Evolutionary conservation across 1,139 yeast species (phyloP).

Genomic region (Kluyveromyces marxianus): DNA sequence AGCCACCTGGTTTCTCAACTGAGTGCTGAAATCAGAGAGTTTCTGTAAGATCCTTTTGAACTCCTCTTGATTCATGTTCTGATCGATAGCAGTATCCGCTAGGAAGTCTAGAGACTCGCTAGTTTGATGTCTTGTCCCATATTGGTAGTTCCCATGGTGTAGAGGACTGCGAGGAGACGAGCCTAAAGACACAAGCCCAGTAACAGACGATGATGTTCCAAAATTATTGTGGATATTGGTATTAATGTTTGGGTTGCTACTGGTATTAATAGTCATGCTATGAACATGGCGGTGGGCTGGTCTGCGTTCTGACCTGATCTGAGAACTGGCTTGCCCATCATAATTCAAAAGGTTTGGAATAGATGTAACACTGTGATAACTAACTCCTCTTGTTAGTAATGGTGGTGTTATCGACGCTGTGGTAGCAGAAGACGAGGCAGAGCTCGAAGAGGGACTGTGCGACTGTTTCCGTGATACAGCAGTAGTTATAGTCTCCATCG

Average conservation of each 20-base stretch:
- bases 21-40: background rate
- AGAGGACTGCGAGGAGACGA: background rate
- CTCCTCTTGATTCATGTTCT: constrained; percentile 3
- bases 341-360: constrained; percentile 6
- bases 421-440: constrained; percentile 1
- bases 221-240: background rate
- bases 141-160: background rate
- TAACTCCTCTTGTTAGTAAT: background rate
- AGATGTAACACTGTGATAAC: constrained; percentile 4
- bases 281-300: background rate
- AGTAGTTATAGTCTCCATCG: constrained; percentile 3
- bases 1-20: background rate
- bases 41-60: constrained; percentile 1
- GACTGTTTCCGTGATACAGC: background rate
- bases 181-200: background rate
- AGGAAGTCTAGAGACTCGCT: constrained; percentile 3
- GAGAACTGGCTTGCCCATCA: constrained; percentile 3
- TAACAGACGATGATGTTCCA: background rate
- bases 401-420: constrained; percentile 2
- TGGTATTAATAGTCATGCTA: too few species aligned
- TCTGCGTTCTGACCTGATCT: background rate
- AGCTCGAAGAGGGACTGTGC: background rate
- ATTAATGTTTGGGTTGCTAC: too few species aligned
- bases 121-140: background rate
- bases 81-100: constrained; percentile 5